phyloP scores from a whole-genome alignment of 306 rosid species.

The Crataegus laevigata region DNA sequence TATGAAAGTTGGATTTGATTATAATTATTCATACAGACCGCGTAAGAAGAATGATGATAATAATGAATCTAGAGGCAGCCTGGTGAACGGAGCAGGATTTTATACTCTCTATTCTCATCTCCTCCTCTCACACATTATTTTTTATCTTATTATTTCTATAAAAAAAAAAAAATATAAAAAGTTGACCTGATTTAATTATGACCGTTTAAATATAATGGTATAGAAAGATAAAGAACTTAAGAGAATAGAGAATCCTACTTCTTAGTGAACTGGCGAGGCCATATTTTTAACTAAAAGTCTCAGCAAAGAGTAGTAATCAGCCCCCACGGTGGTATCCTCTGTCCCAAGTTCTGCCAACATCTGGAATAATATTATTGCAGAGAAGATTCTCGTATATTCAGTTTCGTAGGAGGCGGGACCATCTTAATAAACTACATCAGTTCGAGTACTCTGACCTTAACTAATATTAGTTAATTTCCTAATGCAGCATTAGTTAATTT shows the following conservation, averaged over 20 bases:
- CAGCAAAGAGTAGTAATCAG: slow-evolving; percentile 27
- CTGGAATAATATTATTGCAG: slow-evolving; percentile 46
- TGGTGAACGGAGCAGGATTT: too few relatives aligned
- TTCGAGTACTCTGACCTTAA: neutral
- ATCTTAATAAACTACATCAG: neutral
- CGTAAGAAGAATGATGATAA: slow-evolving; percentile 19
- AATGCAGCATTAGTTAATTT: neutral
- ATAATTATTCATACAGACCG: slow-evolving; percentile 28
- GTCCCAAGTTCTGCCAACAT: slow-evolving; percentile 62
- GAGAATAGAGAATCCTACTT: too few relatives aligned
- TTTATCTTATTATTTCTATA: too few relatives aligned
- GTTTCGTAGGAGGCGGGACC: slow-evolving; percentile 15
- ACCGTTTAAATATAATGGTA: too few relatives aligned
- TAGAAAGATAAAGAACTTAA: too few relatives aligned
- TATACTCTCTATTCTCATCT: too few relatives aligned
- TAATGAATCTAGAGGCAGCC: slow-evolving; percentile 8
- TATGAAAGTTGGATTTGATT: slow-evolving; percentile 8
- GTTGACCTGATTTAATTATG: too few relatives aligned
- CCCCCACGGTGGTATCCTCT: slow-evolving; percentile 46
- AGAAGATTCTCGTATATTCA: slow-evolving; percentile 36
- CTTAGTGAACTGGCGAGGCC: slow-evolving; percentile 9
- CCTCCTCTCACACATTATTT: too few relatives aligned
- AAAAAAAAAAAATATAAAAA: too few relatives aligned
- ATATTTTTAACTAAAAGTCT: slow-evolving; percentile 17
- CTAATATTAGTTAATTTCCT: neutral